Evolutionary conservation across 192 early-diverging fungal species (phyloP).

Genomic region (Mortierella hygrophila): DNA sequence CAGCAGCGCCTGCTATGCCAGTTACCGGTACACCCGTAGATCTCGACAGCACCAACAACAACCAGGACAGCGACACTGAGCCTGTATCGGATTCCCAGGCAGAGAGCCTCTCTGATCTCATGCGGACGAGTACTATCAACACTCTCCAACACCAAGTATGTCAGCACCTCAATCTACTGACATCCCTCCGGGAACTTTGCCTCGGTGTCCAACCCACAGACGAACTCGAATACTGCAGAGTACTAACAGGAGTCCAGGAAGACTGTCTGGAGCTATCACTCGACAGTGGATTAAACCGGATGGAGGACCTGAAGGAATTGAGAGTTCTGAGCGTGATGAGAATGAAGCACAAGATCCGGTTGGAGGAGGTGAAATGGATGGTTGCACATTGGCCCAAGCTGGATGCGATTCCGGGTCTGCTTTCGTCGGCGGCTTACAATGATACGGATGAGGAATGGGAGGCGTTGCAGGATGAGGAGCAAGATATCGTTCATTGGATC

Average conservation of each 20-base stretch:
- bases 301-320: slow-evolving; percentile 4
- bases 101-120: not conserved
- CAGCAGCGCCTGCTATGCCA: not conserved
- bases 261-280: slow-evolving; percentile 1
- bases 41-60: not conserved
- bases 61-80: not conserved
- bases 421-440: not conserved
- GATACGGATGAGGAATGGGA: not conserved
- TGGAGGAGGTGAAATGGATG: slow-evolving; percentile 21
- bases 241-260: not conserved
- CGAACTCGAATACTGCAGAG: not conserved
- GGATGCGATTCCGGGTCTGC: not conserved
- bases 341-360: slow-evolving; percentile 9
- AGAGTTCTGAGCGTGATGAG: not conserved
- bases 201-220: not conserved
- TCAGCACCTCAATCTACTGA: not conserved
- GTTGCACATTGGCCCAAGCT: not conserved
- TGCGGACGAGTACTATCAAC: not conserved
- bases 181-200: not conserved
- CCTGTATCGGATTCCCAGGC: not conserved
- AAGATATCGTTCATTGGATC: slow-evolving; percentile 3
- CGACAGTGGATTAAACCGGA: not conserved
- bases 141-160: not conserved
- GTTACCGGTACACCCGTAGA: not conserved
- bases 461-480: not conserved